Evolutionary conservation across 495 filamentous ascomycete species (phyloP).

Genomic region (Beverwykella pulmonaria): DNA sequence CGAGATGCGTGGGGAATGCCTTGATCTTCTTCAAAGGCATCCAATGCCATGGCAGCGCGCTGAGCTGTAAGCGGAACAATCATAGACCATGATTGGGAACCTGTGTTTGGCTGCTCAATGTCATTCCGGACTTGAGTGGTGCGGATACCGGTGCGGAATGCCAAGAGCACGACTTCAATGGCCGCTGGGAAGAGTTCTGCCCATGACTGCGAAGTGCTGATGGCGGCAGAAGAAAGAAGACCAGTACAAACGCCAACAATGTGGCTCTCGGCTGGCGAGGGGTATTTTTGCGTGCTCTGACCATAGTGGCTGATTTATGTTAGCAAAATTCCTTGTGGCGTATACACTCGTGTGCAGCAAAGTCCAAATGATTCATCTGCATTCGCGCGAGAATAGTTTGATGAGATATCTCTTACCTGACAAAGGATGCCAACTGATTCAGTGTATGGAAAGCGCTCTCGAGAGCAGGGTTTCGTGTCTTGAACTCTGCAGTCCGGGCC

Average conservation of each 20-base stretch:
- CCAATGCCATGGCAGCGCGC: constrained; percentile 17
- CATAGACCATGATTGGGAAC: constrained; percentile 28
- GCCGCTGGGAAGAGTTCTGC: constrained; percentile 30
- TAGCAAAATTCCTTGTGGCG: neutral
- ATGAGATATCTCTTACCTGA: constrained; percentile 9
- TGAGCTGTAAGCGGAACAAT: constrained; percentile 21
- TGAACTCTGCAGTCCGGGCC: constrained; percentile 10
- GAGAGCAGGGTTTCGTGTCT: constrained; percentile 18
- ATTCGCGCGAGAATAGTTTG: neutral
- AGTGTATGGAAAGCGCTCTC: constrained; percentile 24
- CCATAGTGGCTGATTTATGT: constrained; percentile 18
- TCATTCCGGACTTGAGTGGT: constrained; percentile 21
- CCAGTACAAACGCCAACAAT: constrained; percentile 34
- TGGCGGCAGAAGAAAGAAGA: constrained; percentile 32
- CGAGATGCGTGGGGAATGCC: constrained; percentile 25
- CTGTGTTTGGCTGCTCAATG: constrained; percentile 9
- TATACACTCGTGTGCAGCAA: neutral
- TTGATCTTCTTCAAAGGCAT: constrained; percentile 24
- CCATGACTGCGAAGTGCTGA: constrained; percentile 23
- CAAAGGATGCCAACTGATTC: constrained; percentile 23
- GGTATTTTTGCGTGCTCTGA: constrained; percentile 25
- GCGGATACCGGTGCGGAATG: constrained; percentile 31
- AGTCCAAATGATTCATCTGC: neutral
- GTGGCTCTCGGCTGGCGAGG: constrained; percentile 24
- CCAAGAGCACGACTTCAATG: constrained; percentile 31